Evolutionary conservation across 2,329 filamentous ascomycete species (phyloP), one percentile per base, ranked within the genome.

Genomic region (Polytolypa hystricis): DNA sequence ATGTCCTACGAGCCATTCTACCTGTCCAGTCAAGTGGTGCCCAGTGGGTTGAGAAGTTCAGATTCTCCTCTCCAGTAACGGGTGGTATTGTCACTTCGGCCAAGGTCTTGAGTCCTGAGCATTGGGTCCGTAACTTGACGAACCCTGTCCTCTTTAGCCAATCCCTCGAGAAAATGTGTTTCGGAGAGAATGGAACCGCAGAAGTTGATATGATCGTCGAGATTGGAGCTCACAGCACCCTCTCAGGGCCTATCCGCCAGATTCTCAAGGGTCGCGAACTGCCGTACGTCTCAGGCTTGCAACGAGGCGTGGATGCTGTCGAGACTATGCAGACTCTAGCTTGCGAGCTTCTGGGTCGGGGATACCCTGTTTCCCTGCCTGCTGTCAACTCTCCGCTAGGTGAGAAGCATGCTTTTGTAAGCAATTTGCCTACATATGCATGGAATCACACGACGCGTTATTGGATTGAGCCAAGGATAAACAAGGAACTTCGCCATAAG

Each of bases 191-290:
- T n/a, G 19, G 37, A 35, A 41, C 19, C 12, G 40, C 5, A 33
- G 34, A 18, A 10, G 27, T 15, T 4, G 27, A 50, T 19, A 35
- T 50, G 5, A 21, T 58, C 10, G 28, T 58, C 19, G 55, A 58
- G 23, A 47, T 58, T 15, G 55, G 55, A 0, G 54, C 55, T 17
- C 55, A 58, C 31, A 45, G 47, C 5, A 50, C 54, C 5, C 36
- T 58, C 8, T 46, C 47, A 20, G 49, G 51, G 6, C 51, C 53
- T 1, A 47, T 56, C n/a, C 49, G 47, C 29, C 47, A 58, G 15
- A 54, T 43, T 2, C 26, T 50, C 7, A 16, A 38, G 17, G 34
- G 38, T 18, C 19, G 39, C 35, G 43, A 43, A 6, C 4, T 15
- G n/a, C n/a, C 27, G n/a, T 35, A 33, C 15, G 18, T 23, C 8